These are phyloP conservation scores for Ascochyta koolunga DNA, from an alignment of 2,329 filamentous ascomycete species.

Conservation along the genomic window DNA sequence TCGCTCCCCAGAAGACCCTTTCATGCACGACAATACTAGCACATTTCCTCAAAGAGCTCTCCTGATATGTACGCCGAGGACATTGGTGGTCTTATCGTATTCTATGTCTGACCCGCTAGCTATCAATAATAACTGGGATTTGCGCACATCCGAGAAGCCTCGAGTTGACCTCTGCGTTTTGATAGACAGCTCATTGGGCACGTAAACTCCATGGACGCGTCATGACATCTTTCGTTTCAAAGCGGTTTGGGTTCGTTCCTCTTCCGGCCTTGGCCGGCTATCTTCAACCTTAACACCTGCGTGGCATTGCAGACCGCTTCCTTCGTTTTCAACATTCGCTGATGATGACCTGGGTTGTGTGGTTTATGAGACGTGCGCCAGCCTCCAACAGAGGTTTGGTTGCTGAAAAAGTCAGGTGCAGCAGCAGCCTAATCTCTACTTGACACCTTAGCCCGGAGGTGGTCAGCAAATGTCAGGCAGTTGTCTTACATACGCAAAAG, in stretches of 20 bases:
- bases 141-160: not conserved
- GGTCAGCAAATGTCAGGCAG: no score
- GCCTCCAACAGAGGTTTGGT: no score
- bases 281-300: not conserved
- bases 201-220: slow-evolving; percentile 7
- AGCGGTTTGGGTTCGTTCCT: slow-evolving; percentile 6
- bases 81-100: slow-evolving; percentile 3
- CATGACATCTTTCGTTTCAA: slow-evolving; percentile 15
- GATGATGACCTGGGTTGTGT: no score
- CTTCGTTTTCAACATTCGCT: no score
- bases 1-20: slow-evolving; percentile 11
- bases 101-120: not conserved
- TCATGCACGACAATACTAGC: slow-evolving; percentile 11
- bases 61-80: slow-evolving; percentile 6
- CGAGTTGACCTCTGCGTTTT: not conserved
- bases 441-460: no score
- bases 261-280: not conserved
- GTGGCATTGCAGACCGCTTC: no score
- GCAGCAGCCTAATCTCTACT: no score
- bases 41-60: slow-evolving; percentile 2
- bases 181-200: not conserved
- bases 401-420: no score
- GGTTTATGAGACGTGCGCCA: no score
- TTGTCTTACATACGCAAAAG: no score
- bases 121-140: not conserved